These are phyloP conservation scores for Lanmaoa pseudosensibilis DNA, from an alignment of 768 basidiomycete genomes.

Conservation along the genomic window DNA sequence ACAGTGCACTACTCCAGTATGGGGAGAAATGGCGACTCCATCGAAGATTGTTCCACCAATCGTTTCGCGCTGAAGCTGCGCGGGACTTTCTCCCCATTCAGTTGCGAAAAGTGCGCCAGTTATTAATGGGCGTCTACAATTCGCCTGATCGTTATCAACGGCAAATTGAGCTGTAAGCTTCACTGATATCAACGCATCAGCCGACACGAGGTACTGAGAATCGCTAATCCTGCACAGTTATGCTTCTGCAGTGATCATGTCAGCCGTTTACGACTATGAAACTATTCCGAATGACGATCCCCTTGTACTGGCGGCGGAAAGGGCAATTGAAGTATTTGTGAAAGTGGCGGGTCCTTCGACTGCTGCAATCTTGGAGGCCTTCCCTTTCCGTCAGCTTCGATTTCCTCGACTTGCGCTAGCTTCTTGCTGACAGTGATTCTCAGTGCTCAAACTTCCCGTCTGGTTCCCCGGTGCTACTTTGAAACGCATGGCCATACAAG, in stretches of 20 bases:
- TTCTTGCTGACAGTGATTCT: constrained; percentile 15
- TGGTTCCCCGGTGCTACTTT: constrained; percentile 40
- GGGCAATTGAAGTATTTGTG: constrained; percentile 27
- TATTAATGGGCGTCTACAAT: constrained; percentile 23
- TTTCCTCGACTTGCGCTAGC: neutral
- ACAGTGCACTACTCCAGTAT: constrained; percentile 31
- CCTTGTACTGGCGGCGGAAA: constrained; percentile 31
- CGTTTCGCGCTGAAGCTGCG: constrained; percentile 30
- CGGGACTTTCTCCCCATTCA: constrained; percentile 27
- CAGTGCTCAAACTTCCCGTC: constrained; percentile 30
- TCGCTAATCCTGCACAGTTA: constrained; percentile 22
- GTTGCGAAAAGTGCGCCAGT: constrained; percentile 29
- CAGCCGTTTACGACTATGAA: constrained; percentile 35
- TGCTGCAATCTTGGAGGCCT: constrained; percentile 30
- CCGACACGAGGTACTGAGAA: constrained; percentile 2
- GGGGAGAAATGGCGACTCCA: constrained; percentile 34
- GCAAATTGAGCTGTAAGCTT: constrained; percentile 33
- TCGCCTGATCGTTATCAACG: constrained; percentile 28
- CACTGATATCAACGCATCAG: neutral
- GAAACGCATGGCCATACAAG: constrained; percentile 31
- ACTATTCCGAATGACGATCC: constrained; percentile 30
- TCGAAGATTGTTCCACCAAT: constrained; percentile 34
- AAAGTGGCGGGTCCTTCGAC: constrained; percentile 27
- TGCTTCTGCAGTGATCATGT: constrained; percentile 35
- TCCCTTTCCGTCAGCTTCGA: constrained; percentile 31